Base-by-base conservation (phyloP, 2,329 filamentous ascomycete genomes). In the Ophiognomonia clavigignenti-juglandacearum region DNA sequence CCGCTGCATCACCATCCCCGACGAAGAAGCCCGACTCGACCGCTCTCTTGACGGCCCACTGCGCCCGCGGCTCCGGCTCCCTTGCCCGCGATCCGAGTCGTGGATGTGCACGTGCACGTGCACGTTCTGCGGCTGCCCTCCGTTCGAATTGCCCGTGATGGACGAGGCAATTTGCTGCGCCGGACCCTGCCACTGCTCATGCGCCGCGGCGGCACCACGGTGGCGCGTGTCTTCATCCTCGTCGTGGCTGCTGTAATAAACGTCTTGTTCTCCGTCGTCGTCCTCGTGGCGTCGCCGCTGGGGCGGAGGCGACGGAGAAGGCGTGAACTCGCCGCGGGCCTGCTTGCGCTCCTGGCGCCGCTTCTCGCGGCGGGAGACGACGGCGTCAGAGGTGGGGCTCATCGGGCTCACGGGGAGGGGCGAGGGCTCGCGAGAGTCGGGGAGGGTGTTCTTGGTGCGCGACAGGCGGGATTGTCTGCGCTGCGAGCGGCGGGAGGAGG, bases 401-500 rank as follows among this genome's bases (percentile, higher is more conserved):
- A 27, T 29, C 24, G 19, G 35, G 20, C 26, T 39, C 26, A 37
- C 26, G 18, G 18, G 20, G n/a, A 2, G 24, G 24, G 27, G 34
- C 23, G 42, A 44, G 13, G 42, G 26, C 2, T 35, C 32, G n/a
- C 35, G 27, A 1, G 27, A 39, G 13, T 32, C 34, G 10, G 23
- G 18, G 4, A 22, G 24, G 27, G 32, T 20, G 13, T 36, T 31
- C 18, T 18, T 14, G 9, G 26, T 26, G 9, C 35, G 18, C 8
- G 38, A 29, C 11, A 14, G 8, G 23, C 40, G 34, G 4, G 39
- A 26, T 2, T 32, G 49, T 14, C 39, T 19, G 13, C 49, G 24
- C 18, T 48, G 45, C 19, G 48, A 45, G 20, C 46, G 50, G 6
- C 46, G 40, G 1, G 50, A 49, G 2, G 47, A 45, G 24, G 34